A percentile compares a stretch with the other conserved stretches of the same genome.
Evolutionary conservation across 306 rosid genomes (phyloP).

Genomic region (Cucurbita moschata): DNA sequence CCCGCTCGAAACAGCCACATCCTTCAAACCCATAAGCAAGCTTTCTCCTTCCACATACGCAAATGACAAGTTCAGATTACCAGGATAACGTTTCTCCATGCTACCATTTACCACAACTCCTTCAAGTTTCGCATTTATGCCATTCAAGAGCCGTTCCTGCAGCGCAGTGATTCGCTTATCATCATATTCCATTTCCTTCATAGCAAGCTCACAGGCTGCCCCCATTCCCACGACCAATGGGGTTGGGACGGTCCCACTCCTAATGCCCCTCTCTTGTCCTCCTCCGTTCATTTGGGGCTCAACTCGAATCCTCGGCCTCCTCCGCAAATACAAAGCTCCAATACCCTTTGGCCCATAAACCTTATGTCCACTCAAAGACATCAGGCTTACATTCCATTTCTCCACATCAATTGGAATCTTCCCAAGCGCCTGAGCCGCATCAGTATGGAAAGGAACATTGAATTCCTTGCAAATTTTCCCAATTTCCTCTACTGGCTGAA

Average conservation of each 20-base stretch:
- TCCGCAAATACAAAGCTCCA: constrained; percentile 70
- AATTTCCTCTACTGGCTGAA: constrained; percentile 77
- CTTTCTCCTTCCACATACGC: constrained; percentile 91
- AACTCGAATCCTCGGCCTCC: constrained; percentile 86
- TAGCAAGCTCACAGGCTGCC: constrained; percentile 68
- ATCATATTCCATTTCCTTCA: constrained; percentile 80
- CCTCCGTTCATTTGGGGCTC: constrained; percentile 99
- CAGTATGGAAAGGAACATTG: constrained; percentile 66
- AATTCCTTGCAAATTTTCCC: constrained; percentile 69
- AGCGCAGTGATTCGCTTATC: constrained; percentile 36
- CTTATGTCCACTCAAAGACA: constrained; percentile 93
- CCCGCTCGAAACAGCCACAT: constrained; percentile 96
- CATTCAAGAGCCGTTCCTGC: constrained; percentile 53
- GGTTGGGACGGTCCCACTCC: constrained; percentile 85
- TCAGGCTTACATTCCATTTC: constrained; percentile 73
- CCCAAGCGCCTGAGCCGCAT: constrained; percentile 96
- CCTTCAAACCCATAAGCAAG: constrained; percentile 91
- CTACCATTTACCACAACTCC: constrained; percentile 93
- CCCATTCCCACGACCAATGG: constrained; percentile 89
- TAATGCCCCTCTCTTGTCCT: constrained; percentile 86
- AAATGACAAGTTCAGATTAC: constrained; percentile 74
- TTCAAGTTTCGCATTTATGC: constrained; percentile 48
- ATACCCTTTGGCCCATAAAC: constrained; percentile 75
- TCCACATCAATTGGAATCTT: constrained; percentile 67
- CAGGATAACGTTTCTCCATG: constrained; percentile 55